Percentiles rank a stretch among this genome's conserved stretches.
Evolutionary conservation across 192 early-diverging fungal species (phyloP).

Genomic region (Dissophora globulifera): DNA sequence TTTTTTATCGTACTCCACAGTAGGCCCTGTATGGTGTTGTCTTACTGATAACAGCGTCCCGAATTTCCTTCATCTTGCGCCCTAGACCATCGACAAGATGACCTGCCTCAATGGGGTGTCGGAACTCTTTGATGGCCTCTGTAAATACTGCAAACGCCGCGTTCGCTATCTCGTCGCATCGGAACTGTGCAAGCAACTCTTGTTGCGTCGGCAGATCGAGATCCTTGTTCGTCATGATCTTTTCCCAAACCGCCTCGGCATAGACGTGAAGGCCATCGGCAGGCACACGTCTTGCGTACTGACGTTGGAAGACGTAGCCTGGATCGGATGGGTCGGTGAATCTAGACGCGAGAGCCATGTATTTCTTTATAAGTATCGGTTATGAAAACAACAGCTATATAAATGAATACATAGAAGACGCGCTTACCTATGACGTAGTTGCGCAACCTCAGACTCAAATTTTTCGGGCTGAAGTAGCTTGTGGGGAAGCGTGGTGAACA

Average conservation of each 20-base stretch:
- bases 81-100: slow-evolving; percentile 82
- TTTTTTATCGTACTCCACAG: no score
- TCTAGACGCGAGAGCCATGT: slow-evolving; percentile 47
- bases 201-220: slow-evolving; percentile 98
- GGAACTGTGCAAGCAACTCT: slow-evolving; percentile 97
- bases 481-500: slow-evolving; percentile 90
- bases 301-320: slow-evolving; percentile 86
- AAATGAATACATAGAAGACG: not conserved
- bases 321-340: slow-evolving; percentile 74
- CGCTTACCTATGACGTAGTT: slow-evolving; percentile 69
- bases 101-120: slow-evolving; percentile 79
- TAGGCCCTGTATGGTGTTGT: no score
- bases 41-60: slow-evolving; percentile 63
- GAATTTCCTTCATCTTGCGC: slow-evolving; percentile 62
- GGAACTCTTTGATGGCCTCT: slow-evolving; percentile 65
- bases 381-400: no score
- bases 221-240: slow-evolving; percentile 93
- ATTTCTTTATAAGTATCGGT: no score
- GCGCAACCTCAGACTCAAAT: slow-evolving; percentile 76
- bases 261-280: slow-evolving; percentile 97
- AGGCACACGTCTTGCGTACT: slow-evolving; percentile 91
- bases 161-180: slow-evolving; percentile 96
- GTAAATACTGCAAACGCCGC: slow-evolving; percentile 76
- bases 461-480: slow-evolving; percentile 83
- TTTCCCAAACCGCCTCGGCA: slow-evolving; percentile 86